Evolutionary conservation across 2,329 filamentous ascomycete genomes (phyloP).

Genomic region (Colletotrichum sp.): DNA sequence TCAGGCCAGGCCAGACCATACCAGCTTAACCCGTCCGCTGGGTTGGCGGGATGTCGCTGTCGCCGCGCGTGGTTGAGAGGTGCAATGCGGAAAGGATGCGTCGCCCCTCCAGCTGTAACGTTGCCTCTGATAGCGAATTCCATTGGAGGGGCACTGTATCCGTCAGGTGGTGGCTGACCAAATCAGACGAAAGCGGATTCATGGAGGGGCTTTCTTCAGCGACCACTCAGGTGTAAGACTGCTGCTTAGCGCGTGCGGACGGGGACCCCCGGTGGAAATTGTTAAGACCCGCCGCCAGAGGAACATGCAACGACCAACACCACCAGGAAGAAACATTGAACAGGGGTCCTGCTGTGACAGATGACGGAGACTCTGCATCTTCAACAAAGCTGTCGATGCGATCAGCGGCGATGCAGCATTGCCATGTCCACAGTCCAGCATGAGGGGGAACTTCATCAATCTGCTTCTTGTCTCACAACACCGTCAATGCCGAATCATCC

Average conservation of each 20-base stretch:
- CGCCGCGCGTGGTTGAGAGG: background rate
- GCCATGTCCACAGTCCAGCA: background rate
- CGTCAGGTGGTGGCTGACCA: background rate
- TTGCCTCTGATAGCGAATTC: slow-evolving; percentile 11
- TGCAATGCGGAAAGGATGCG: background rate
- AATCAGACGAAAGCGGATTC: slow-evolving; percentile 14
- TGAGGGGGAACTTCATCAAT: background rate
- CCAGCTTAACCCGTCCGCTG: background rate
- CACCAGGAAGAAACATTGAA: background rate
- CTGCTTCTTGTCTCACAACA: background rate
- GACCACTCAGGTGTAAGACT: background rate
- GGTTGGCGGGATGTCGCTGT: background rate
- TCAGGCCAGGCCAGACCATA: background rate
- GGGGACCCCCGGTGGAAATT: background rate
- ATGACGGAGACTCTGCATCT: background rate
- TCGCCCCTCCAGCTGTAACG: slow-evolving; percentile 20
- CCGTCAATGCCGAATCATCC: background rate
- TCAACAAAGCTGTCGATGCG: background rate
- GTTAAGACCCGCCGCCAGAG: background rate
- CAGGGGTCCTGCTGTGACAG: background rate
- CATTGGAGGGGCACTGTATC: background rate
- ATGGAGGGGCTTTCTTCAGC: background rate
- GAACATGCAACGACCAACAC: slow-evolving; percentile 16
- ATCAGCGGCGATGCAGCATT: background rate
- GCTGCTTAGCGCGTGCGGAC: background rate